phyloP scores from a whole-genome alignment of 768 basidiomycete genomes.

The Tremella mesenterica region DNA sequence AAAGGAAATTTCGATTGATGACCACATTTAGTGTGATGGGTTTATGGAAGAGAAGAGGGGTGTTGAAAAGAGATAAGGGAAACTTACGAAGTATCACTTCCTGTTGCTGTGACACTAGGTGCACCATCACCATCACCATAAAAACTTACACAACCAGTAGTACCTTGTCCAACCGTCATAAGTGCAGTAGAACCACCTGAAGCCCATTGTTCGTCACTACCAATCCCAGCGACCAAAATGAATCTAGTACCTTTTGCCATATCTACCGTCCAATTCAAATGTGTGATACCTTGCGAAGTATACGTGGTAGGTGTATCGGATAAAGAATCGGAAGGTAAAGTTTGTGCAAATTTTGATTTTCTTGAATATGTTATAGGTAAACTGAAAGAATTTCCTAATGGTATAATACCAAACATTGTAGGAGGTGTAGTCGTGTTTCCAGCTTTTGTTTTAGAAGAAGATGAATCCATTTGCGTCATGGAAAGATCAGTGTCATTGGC shows the following conservation, averaged over 20 bases:
- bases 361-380: conserved; percentile 30
- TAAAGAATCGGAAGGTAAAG: conserved; percentile 19
- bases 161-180: conserved; percentile 38
- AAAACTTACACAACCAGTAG: conserved; percentile 13
- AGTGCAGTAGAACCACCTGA: conserved; percentile 29
- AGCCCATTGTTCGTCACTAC: conserved; percentile 35
- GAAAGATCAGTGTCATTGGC: not conserved
- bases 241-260: conserved; percentile 36
- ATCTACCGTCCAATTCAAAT: conserved; percentile 35
- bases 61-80: not conserved
- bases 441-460: conserved; percentile 14
- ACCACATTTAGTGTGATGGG: not conserved
- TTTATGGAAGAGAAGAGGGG: not conserved
- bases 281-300: conserved; percentile 24
- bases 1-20: no score
- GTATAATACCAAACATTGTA: conserved; percentile 39
- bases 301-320: conserved; percentile 31
- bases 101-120: conserved; percentile 28
- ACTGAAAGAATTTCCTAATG: conserved; percentile 34
- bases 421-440: conserved; percentile 38
- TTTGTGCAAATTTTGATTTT: conserved; percentile 17
- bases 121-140: conserved; percentile 4
- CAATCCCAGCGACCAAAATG: conserved; percentile 37
- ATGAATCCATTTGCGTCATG: conserved; percentile 7
- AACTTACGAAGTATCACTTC: not conserved